A percentile compares a stretch with the other conserved stretches of the same genome.
phyloP scores from a whole-genome alignment of 768 basidiomycete species.

The Lactarius quietus region DNA sequence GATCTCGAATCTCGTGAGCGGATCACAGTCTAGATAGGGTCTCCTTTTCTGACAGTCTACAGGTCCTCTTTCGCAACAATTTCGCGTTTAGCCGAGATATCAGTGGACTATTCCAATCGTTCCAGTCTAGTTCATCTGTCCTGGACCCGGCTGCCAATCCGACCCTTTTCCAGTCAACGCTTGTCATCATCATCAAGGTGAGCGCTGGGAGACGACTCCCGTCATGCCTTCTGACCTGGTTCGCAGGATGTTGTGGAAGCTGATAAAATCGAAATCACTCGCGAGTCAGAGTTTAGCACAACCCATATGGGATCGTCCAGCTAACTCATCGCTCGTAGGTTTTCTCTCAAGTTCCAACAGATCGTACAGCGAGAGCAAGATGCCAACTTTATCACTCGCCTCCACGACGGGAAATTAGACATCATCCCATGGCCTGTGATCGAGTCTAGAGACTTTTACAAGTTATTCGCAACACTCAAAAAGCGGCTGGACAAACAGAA shows the following conservation, averaged over 20 bases:
- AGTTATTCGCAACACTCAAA: conserved; percentile 46
- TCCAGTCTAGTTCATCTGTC: conserved; percentile 54
- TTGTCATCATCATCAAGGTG: conserved; percentile 66
- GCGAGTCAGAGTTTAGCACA: conserved; percentile 42
- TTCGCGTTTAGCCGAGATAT: conserved; percentile 61
- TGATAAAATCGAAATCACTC: conserved; percentile 53
- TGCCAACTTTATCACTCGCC: conserved; percentile 57
- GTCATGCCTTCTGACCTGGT: neutral
- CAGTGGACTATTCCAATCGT: conserved; percentile 57
- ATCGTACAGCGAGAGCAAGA: conserved; percentile 61
- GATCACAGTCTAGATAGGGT: neutral
- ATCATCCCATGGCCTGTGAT: conserved; percentile 70
- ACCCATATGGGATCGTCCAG: neutral
- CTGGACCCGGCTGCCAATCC: conserved; percentile 59
- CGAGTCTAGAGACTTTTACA: conserved; percentile 57
- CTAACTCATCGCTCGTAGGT: conserved; percentile 36
- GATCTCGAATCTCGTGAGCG: conserved; percentile 52
- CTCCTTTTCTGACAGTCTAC: neutral
- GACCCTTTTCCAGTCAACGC: conserved; percentile 52
- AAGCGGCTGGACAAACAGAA: conserved; percentile 45
- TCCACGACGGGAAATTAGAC: conserved; percentile 51
- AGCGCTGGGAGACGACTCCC: neutral
- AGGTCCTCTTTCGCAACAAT: conserved; percentile 66
- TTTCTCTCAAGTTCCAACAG: conserved; percentile 52
- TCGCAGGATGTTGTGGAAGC: conserved; percentile 58